These are phyloP conservation scores for Trypanosoma conorhini DNA, from an alignment of 208 protist genomes.

Conservation along the genomic window DNA sequence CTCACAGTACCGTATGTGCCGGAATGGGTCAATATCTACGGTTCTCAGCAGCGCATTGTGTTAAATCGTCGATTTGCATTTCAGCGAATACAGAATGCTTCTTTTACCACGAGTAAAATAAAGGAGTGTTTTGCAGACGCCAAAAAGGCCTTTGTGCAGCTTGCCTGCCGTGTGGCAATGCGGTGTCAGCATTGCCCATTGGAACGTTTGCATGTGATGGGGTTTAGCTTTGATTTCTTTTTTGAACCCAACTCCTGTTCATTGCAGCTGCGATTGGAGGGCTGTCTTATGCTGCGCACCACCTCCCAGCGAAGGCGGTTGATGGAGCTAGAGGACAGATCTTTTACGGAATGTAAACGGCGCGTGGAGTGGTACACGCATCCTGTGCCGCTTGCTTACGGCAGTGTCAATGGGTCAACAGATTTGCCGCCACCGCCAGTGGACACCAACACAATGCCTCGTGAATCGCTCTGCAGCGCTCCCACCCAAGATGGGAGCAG, in stretches of 20 bases:
- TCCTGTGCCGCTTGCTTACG: neutral
- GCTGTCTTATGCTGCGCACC: constrained; percentile 68
- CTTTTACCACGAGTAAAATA: constrained; percentile 48
- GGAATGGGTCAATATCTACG: constrained; percentile 57
- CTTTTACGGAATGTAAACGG: constrained; percentile 74
- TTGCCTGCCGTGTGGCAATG: constrained; percentile 66
- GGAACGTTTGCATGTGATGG: constrained; percentile 53
- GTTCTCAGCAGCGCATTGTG: constrained; percentile 69
- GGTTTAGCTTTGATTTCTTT: constrained; percentile 58
- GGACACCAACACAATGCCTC: neutral
- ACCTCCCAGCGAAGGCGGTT: constrained; percentile 32
- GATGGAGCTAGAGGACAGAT: constrained; percentile 48
- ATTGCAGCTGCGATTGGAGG: constrained; percentile 79
- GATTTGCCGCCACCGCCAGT: neutral
- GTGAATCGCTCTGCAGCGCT: constrained; percentile 16
- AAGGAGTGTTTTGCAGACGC: constrained; percentile 84
- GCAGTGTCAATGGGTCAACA: neutral
- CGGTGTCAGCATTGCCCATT: constrained; percentile 29
- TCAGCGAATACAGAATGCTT: constrained; percentile 27
- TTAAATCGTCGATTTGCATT: constrained; percentile 69
- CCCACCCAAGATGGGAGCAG: constrained; percentile 22
- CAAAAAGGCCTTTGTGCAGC: constrained; percentile 73
- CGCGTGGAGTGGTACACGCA: constrained; percentile 23
- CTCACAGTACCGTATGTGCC: constrained; percentile 85
- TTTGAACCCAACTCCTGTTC: constrained; percentile 79